These are phyloP conservation scores for Eucalyptus melliodora DNA, from an alignment of 345 rosid species.

Conservation along the genomic window DNA sequence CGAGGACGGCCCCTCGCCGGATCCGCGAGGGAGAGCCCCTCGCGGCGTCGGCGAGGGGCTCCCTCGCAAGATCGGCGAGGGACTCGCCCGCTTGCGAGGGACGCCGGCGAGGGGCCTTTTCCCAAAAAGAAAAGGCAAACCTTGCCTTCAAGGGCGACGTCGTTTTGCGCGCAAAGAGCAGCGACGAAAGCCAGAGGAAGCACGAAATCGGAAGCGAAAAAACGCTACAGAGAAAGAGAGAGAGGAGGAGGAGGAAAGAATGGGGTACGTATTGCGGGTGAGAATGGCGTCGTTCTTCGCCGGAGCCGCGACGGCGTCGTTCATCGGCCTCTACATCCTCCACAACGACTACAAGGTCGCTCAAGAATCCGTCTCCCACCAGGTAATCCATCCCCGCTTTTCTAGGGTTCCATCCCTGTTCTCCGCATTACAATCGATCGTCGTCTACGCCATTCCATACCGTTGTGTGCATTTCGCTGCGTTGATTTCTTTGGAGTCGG, in stretches of 20 bases:
- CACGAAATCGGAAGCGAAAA: not conserved
- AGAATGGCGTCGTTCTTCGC: constrained; percentile 92
- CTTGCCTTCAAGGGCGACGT: not conserved
- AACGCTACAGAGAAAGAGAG: not conserved
- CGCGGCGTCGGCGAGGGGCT: no score
- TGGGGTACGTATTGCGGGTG: constrained; percentile 86
- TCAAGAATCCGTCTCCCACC: constrained; percentile 66
- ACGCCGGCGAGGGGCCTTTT: no score
- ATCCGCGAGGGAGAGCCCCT: no score
- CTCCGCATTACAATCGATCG: not conserved
- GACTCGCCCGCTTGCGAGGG: no score
- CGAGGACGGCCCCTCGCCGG: no score
- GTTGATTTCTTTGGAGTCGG: not conserved
- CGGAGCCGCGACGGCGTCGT: constrained; percentile 82
- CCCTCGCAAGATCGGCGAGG: no score
- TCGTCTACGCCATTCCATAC: not conserved
- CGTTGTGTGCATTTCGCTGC: not conserved
- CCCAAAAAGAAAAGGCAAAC: not conserved
- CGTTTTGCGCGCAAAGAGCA: not conserved
- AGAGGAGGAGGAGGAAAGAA: constrained; percentile 3
- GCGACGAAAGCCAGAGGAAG: not conserved
- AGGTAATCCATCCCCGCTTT: constrained; percentile 22
- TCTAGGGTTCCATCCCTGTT: not conserved
- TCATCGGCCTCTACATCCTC: constrained; percentile 57
- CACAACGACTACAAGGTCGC: constrained; percentile 80